Evolutionary conservation across 169 alveolate genomes (phyloP), one percentile per base, ranked within the genome.

Genomic region (Blepharisma undulans): DNA sequence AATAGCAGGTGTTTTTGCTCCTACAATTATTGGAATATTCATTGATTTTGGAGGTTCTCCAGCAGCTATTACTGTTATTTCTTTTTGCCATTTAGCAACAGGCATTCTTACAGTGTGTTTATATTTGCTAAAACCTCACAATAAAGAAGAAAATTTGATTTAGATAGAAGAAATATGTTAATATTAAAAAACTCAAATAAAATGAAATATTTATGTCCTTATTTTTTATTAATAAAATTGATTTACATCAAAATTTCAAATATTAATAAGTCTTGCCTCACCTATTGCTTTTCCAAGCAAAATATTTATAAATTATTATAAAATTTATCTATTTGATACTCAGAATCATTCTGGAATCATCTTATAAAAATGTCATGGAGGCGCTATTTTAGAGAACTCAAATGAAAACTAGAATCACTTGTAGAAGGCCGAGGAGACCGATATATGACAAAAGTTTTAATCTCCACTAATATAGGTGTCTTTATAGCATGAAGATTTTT

Each of bases 351-450:
- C 80, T 25, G 80, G 30, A 74, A 74, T 29, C 10, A 18, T 25
- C 48, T 74, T 25, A 74, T 74, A 74, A 74, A 74, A 25, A 74
- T 74, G 80, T 29, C 80, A 25, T 74, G 80, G 80, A 74, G 80
- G 18, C 80, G 33, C 1, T 25, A 3, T 29, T 74, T 74, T 74
- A 22, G 80, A 74, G 33, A 74, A 74, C 10, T 74, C 80, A 74
- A 29, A 29, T 74, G 80, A 5, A 74, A 74, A 5, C 29, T 74
- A 22, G 80, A 74, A 22, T 74, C 80, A 14, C 33, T 25, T 29
- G 30, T 74, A 22, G 33, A 29, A 74, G 33, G 80, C 48, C 29
- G 33, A 22, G 30, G 36, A 8, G 30, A 74, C 16, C 8, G 33
- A 25, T 22, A 29, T 7, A 74, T 74, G 80, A 74, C 80, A 0